These are phyloP conservation scores for Pseudogymnoascus sp. DNA, from an alignment of 2,329 filamentous ascomycete genomes.

Conservation along the genomic window DNA sequence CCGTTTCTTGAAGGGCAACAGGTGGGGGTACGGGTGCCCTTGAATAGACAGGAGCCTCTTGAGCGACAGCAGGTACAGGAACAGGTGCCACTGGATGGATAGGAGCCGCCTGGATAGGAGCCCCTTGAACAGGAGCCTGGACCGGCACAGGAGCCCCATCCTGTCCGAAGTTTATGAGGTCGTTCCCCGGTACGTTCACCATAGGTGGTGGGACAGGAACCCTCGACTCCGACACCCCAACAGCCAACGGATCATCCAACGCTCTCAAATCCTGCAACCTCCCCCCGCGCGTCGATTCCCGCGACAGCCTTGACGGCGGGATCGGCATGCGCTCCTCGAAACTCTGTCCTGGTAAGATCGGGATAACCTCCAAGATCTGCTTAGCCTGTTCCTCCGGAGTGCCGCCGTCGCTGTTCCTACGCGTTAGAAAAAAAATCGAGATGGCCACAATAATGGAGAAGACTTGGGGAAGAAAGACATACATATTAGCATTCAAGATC, in stretches of 20 bases:
- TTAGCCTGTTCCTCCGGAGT: slow-evolving; percentile 64
- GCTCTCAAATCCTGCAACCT: slow-evolving; percentile 17
- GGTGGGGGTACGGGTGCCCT: not conserved
- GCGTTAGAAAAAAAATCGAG: not conserved
- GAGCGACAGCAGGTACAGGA: not conserved
- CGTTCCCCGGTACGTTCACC: slow-evolving; percentile 20
- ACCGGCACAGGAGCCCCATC: slow-evolving; percentile 26
- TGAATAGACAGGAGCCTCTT: not conserved
- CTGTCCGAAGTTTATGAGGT: slow-evolving; percentile 54
- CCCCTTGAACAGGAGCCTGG: not conserved
- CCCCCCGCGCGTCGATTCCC: slow-evolving; percentile 14
- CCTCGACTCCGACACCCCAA: not conserved
- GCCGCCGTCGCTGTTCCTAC: slow-evolving; percentile 46
- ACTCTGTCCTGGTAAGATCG: slow-evolving; percentile 73
- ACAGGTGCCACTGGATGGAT: not conserved
- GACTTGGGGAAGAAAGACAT: slow-evolving; percentile 31
- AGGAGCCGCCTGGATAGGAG: not conserved
- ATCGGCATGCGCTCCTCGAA: slow-evolving; percentile 48
- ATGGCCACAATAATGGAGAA: not conserved
- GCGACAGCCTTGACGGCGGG: slow-evolving; percentile 29
- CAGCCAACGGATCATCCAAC: not conserved
- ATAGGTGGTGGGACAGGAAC: not conserved
- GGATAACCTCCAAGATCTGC: slow-evolving; percentile 80
- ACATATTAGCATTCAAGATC: slow-evolving; percentile 88
- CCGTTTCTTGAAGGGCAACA: not conserved